Percentiles rank a stretch among this genome's conserved stretches.
Evolutionary conservation across 805 yeast genomes (phyloP).

Genomic region (Starmerella vaccinii): DNA sequence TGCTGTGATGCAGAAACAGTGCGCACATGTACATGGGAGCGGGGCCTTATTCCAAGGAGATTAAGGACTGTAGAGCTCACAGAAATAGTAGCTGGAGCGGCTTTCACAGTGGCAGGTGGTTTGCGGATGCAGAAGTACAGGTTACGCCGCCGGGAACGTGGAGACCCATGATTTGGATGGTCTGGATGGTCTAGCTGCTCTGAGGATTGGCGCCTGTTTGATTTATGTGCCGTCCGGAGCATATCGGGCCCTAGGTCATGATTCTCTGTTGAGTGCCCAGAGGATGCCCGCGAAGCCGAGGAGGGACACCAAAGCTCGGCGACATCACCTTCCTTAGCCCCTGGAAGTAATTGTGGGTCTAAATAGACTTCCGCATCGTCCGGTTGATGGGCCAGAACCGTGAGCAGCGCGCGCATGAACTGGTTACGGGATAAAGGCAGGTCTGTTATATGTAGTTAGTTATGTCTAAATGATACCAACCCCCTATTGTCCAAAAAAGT

Average conservation of each 20-base stretch:
- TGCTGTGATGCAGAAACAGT: conserved; percentile 30
- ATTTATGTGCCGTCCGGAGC: conserved; percentile 5
- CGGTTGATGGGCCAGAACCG: conserved; percentile 52
- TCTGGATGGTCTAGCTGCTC: background rate
- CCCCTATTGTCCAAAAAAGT: no score
- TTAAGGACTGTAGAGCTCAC: conserved; percentile 21
- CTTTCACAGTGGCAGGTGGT: conserved; percentile 11
- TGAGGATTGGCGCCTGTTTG: background rate
- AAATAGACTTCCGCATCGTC: conserved; percentile 52
- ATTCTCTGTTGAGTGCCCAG: background rate
- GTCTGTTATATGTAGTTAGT: no score
- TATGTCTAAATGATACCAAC: no score
- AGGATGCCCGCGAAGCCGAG: conserved; percentile 20
- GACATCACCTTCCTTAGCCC: conserved; percentile 60
- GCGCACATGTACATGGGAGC: conserved; percentile 55
- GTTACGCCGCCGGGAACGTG: conserved; percentile 13
- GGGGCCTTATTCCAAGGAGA: conserved; percentile 50
- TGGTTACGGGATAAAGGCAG: conserved; percentile 3
- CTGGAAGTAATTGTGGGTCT: conserved; percentile 50
- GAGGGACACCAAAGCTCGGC: conserved; percentile 41
- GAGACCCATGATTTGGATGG: background rate
- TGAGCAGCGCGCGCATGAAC: conserved; percentile 12
- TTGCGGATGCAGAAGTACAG: conserved; percentile 25
- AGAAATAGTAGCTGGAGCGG: conserved; percentile 9
- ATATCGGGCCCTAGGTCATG: background rate